These are phyloP conservation scores for Salicornia ramosissima DNA, from an alignment of 148 eudicot genomes.

Conservation along the genomic window DNA sequence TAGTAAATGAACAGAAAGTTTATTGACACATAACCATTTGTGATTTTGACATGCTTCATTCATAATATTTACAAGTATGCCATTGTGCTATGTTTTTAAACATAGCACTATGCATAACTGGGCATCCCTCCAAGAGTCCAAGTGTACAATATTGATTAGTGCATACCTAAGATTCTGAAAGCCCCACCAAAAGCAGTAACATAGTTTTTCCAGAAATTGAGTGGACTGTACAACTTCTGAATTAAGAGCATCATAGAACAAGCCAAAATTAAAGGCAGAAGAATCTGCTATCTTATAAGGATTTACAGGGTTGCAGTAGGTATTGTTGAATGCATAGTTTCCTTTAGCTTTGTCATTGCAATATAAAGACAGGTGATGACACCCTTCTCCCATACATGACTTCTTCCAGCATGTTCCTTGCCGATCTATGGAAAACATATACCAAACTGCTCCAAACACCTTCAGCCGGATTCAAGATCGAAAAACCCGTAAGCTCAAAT, in stretches of 20 bases:
- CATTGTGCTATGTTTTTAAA: too few relatives aligned
- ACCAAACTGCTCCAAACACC: constrained; percentile 84
- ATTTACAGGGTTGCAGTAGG: constrained; percentile 35
- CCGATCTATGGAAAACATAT: constrained; percentile 62
- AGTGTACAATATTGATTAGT: too few relatives aligned
- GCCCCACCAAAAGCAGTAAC: constrained; percentile 96
- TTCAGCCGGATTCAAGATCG: too few relatives aligned
- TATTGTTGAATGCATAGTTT: constrained; percentile 6
- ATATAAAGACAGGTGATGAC: constrained; percentile 30
- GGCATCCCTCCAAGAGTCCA: too few relatives aligned
- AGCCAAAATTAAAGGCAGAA: constrained; percentile 59
- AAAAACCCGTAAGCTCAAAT: too few relatives aligned
- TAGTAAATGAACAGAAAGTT: too few relatives aligned
- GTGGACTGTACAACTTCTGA: constrained; percentile 41
- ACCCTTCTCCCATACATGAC: constrained; percentile 34
- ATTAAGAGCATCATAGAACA: constrained; percentile 57
- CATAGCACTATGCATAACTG: too few relatives aligned
- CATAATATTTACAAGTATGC: too few relatives aligned
- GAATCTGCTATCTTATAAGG: constrained; percentile 28
- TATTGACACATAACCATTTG: too few relatives aligned
- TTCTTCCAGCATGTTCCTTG: constrained; percentile 51
- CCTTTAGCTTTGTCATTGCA: constrained; percentile 27
- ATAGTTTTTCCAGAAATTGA: constrained; percentile 48
- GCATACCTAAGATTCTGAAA: constrained; percentile 67
- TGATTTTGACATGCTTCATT: too few relatives aligned